Evolutionary conservation across 2,329 filamentous ascomycete species (phyloP).

Genomic region (Exophiala lecanii-corni): DNA sequence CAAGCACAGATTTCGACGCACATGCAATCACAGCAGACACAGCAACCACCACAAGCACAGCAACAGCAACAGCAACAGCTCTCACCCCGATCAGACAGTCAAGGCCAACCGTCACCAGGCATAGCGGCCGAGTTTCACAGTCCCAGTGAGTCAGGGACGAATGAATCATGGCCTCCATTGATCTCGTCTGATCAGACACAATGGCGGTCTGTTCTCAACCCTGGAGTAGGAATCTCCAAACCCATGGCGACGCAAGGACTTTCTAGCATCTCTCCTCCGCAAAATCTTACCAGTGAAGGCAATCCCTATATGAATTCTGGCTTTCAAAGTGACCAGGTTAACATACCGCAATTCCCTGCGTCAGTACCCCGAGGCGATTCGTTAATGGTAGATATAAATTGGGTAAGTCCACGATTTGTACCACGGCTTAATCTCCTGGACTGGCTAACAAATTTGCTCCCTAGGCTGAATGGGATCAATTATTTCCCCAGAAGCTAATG

Average conservation of each 20-base stretch:
- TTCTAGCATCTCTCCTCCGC: constrained; percentile 14
- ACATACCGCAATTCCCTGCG: constrained; percentile 17
- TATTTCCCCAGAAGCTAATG: constrained; percentile 41
- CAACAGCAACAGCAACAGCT: constrained; percentile 5
- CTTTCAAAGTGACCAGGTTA: constrained; percentile 21
- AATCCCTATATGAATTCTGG: constrained; percentile 16
- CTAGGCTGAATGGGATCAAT: constrained; percentile 34
- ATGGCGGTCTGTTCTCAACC: constrained; percentile 16
- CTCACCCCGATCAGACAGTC: constrained; percentile 4
- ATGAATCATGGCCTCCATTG: constrained; percentile 23
- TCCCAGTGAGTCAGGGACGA: constrained; percentile 23
- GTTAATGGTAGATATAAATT: constrained; percentile 56
- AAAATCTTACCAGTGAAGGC: constrained; percentile 18
- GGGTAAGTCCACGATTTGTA: constrained; percentile 47
- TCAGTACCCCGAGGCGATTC: constrained; percentile 26
- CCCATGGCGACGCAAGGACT: constrained; percentile 10
- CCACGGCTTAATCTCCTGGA: background rate
- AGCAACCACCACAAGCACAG: constrained; percentile 6
- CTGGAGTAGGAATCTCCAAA: constrained; percentile 3
- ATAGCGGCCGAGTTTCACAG: constrained; percentile 19
- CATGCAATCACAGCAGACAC: background rate
- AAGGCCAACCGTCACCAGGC: constrained; percentile 13
- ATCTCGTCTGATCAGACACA: constrained; percentile 18
- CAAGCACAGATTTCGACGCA: background rate
- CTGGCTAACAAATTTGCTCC: constrained; percentile 4